These are phyloP conservation scores for Geranomyces variabilis DNA, from an alignment of 192 early-diverging fungal genomes.

Conservation along the genomic window DNA sequence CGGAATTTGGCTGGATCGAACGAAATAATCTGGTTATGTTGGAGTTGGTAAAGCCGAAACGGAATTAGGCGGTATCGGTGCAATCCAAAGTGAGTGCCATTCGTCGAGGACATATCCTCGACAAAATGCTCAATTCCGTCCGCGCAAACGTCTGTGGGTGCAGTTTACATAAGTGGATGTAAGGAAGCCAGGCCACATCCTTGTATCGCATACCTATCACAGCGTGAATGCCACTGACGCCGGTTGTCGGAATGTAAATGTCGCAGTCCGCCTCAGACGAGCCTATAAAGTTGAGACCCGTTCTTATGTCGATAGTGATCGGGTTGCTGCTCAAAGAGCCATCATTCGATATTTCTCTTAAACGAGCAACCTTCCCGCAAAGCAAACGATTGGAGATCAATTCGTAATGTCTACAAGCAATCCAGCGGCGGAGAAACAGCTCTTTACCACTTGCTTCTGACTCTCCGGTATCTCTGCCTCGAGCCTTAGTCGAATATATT, in stretches of 20 bases:
- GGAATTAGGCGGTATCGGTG: constrained; percentile 10
- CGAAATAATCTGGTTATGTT: constrained; percentile 27
- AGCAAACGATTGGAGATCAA: not conserved
- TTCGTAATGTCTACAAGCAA: not conserved
- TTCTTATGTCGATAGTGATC: constrained; percentile 17
- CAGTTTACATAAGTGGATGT: not conserved
- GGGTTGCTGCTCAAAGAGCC: too few species aligned
- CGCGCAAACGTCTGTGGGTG: constrained; percentile 22
- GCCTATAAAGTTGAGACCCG: constrained; percentile 40
- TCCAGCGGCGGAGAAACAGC: not conserved
- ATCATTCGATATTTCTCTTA: not conserved
- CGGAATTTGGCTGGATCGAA: constrained; percentile 37
- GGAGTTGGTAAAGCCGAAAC: constrained; percentile 38
- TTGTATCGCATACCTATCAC: constrained; percentile 32
- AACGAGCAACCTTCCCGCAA: constrained; percentile 29
- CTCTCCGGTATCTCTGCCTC: not conserved
- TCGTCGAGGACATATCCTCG: constrained; percentile 47
- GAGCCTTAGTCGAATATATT: not conserved
- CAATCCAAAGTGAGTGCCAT: constrained; percentile 40
- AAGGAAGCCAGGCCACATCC: not conserved
- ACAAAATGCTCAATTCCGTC: constrained; percentile 40
- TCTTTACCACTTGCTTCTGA: not conserved
- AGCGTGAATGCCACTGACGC: constrained; percentile 41
- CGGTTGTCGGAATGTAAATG: constrained; percentile 19
- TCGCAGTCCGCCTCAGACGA: constrained; percentile 12